These are phyloP conservation scores for Zasmidium angulare DNA, from an alignment of 2,329 filamentous ascomycete genomes.

Conservation along the genomic window DNA sequence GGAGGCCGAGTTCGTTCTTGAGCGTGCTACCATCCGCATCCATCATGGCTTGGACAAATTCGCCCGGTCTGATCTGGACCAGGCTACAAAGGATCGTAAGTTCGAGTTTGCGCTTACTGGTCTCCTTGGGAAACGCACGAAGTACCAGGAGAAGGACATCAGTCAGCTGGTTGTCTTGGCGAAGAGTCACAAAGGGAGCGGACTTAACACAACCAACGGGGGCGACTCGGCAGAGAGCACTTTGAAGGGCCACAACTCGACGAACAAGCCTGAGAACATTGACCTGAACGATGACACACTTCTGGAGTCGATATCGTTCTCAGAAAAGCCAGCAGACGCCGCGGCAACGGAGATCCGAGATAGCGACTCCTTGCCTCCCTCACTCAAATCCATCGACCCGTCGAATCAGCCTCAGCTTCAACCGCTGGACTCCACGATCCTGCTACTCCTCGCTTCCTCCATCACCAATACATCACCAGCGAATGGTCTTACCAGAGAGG, in stretches of 20 bases:
- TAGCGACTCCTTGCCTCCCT: constrained; percentile 56
- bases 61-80: constrained; percentile 68
- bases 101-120: constrained; percentile 84
- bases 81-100: constrained; percentile 65
- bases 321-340: constrained; percentile 46
- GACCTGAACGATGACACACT: constrained; percentile 90
- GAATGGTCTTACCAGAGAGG: constrained; percentile 85
- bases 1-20: constrained; percentile 73
- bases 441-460: constrained; percentile 77
- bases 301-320: constrained; percentile 81
- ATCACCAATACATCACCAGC: constrained; percentile 85
- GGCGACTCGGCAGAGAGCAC: background rate
- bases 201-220: background rate
- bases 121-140: constrained; percentile 79
- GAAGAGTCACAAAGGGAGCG: constrained; percentile 59
- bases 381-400: constrained; percentile 67
- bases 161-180: constrained; percentile 92
- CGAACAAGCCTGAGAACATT: constrained; percentile 54
- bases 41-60: constrained; percentile 78
- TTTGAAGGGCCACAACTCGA: constrained; percentile 1
- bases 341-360: constrained; percentile 43
- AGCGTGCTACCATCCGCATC: constrained; percentile 79
- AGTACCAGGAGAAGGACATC: constrained; percentile 73
- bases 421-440: constrained; percentile 83
- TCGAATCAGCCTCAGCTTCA: constrained; percentile 78